Conservation (phyloP, 2,329 filamentous ascomycete species). For the Pyrenophora teres region DNA sequence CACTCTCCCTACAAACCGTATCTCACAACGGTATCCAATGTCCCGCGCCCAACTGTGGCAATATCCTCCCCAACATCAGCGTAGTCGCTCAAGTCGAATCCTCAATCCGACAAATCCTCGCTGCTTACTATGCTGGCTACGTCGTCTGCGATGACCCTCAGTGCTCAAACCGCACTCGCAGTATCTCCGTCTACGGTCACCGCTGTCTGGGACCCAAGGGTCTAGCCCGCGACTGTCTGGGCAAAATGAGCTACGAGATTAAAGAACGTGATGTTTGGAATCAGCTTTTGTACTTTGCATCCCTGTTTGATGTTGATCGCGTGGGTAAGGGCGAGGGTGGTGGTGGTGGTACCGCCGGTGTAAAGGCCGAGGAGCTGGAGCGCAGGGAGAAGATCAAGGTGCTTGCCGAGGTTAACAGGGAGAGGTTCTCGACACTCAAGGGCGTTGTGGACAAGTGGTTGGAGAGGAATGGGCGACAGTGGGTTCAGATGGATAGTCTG, state of each 20-base stretch:
- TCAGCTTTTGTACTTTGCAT: conserved; percentile 85
- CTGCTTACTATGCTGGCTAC: conserved; percentile 90
- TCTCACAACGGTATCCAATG: conserved; percentile 78
- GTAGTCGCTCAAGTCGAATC: conserved; percentile 86
- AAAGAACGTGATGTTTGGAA: conserved; percentile 92
- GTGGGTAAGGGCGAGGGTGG: conserved; percentile 57
- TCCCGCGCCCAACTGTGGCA: conserved; percentile 64
- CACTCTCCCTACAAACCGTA: conserved; percentile 47
- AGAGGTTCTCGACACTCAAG: conserved; percentile 76
- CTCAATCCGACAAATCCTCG: conserved; percentile 76
- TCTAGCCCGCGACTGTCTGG: conserved; percentile 80
- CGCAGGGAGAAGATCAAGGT: conserved; percentile 62
- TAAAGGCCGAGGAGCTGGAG: conserved; percentile 59
- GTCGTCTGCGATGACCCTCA: conserved; percentile 87
- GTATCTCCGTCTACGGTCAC: conserved; percentile 90
- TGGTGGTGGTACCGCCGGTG: conserved; percentile 45
- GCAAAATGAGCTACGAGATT: conserved; percentile 86
- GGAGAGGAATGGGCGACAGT: conserved; percentile 86
- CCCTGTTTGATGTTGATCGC: conserved; percentile 88
- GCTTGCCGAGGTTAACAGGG: conserved; percentile 80
- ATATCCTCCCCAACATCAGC: conserved; percentile 69
- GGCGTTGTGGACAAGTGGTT: conserved; percentile 80
- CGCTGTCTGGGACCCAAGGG: conserved; percentile 87
- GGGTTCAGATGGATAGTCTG: conserved; percentile 90
- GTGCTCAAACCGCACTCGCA: conserved; percentile 83